Conservation (phyloP, 352 stramenopile species). For the Thalassiosira mediterranea region DNA sequence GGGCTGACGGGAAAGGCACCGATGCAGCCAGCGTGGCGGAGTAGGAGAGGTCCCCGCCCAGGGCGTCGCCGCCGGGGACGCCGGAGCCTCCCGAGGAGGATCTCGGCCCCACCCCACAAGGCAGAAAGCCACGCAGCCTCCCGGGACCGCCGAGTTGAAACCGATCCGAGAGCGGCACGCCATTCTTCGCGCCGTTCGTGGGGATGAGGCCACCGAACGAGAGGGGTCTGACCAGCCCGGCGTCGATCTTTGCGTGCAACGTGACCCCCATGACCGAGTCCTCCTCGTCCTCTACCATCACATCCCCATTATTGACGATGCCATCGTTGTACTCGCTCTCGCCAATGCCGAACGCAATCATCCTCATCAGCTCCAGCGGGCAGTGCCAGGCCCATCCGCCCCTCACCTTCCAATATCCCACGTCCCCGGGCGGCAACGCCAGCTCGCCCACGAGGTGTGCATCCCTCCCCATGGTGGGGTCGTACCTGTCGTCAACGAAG, state of each 20-base stretch:
- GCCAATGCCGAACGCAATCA: conserved; percentile 23
- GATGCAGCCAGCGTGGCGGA: conserved; percentile 59
- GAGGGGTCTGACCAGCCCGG: conserved; percentile 53
- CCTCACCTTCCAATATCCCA: conserved; percentile 70
- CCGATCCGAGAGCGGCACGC: conserved; percentile 64
- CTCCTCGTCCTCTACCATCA: conserved; percentile 5
- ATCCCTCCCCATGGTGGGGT: conserved; percentile 68
- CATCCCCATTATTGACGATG: not conserved
- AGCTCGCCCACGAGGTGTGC: conserved; percentile 54
- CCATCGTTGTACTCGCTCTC: conserved; percentile 3
- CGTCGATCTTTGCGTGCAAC: conserved; percentile 57
- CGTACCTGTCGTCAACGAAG: conserved; percentile 50
- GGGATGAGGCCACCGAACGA: conserved; percentile 60
- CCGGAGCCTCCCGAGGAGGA: conserved; percentile 42
- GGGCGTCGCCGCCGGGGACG: conserved; percentile 64
- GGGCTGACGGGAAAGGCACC: conserved; percentile 48
- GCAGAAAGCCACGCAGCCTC: conserved; percentile 74
- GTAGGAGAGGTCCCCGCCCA: conserved; percentile 79
- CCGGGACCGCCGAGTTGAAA: conserved; percentile 77
- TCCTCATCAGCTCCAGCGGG: conserved; percentile 29
- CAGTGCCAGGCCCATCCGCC: conserved; percentile 56
- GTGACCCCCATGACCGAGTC: conserved; percentile 42
- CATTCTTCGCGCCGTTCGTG: conserved; percentile 29
- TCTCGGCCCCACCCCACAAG: conserved; percentile 72
- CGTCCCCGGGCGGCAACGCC: conserved; percentile 67